Conservation (phyloP, 345 rosid genomes). For the Odontarrhena argentea region DNA sequence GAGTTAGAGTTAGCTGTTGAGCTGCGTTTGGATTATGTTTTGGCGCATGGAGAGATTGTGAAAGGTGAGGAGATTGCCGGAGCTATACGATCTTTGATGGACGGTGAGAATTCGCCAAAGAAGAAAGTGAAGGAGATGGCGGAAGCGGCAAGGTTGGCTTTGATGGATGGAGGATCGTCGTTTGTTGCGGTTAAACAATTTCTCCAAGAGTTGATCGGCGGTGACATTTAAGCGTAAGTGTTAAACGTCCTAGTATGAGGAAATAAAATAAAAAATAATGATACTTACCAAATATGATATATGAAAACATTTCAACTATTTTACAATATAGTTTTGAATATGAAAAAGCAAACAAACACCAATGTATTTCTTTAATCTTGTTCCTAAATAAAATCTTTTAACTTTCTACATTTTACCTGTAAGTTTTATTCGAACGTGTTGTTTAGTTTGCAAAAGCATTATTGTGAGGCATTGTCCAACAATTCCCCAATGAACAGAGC, state of each 20-base stretch:
- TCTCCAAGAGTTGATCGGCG: constrained; percentile 37
- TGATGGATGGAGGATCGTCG: constrained; percentile 48
- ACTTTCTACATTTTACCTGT: no score
- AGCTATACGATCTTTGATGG: constrained; percentile 43
- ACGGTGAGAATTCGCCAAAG: constrained; percentile 29
- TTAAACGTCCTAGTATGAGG: not conserved
- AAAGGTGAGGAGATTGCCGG: constrained; percentile 46
- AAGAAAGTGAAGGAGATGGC: constrained; percentile 43
- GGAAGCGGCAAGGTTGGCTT: constrained; percentile 36
- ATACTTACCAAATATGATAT: no score
- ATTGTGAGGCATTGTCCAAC: constrained; percentile 10
- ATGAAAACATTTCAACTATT: no score
- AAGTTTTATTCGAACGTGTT: no score
- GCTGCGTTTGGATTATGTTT: constrained; percentile 44
- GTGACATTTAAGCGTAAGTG: not conserved
- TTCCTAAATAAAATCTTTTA: no score
- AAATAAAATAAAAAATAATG: no score
- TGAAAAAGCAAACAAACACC: no score
- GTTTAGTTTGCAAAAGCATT: not conserved
- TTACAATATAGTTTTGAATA: no score
- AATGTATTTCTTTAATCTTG: no score
- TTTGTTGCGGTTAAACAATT: constrained; percentile 37
- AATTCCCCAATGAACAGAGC: constrained; percentile 41
- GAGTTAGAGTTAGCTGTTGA: constrained; percentile 47
- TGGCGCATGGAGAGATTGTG: constrained; percentile 32